Evolutionary conservation across 164 flowering plant species (phyloP), one percentile per base, ranked within the genome.

Genomic region (Tetracentron sinense): DNA sequence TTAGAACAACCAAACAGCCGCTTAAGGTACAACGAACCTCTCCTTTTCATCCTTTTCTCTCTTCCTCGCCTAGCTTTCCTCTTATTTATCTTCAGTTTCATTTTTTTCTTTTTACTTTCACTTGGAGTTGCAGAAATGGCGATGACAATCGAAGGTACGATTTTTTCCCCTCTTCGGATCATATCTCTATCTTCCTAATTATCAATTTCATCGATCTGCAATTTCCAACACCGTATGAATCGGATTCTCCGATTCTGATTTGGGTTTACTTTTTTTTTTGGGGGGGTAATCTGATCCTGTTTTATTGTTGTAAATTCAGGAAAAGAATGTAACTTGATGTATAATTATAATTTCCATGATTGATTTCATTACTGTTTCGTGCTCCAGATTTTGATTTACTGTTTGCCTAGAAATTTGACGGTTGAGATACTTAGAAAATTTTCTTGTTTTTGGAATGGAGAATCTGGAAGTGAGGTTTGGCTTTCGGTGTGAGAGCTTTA

Each of bases 111-210:
- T n/a, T n/a, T n/a, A n/a, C n/a, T n/a, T n/a, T n/a, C n/a, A n/a
- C 33, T 53, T 28, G 49, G 25, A 63, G 38, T 60, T 53, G 50
- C 62, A 49, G 59, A 44, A 26, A 85, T 83, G 87, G 79, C 81
- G 66, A 85, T 85, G 90, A 78, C 84, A 7, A 59, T 83, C 63
- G 85, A 80, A 75, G 87, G 90, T 85, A 64, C 12, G 38, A 17
- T 12, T 17, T 28, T 27, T 56, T 50, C 29, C n/a, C 47, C 42
- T n/a, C 19, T 31, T 42, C 47, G 1, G 30, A 20, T 17, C 4
- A 38, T 52, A 22, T 46, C 3, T 51, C 15, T 1, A 47, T 66
- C 25, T 38, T 54, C 44, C 11, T 38, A 8, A 10, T 38, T 38
- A 38, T 38, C 8, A 38, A 16, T 38, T 38, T 8, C 44, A n/a